phyloP scores from a whole-genome alignment of 768 basidiomycete species.

The Plicaturopsis crispa region DNA sequence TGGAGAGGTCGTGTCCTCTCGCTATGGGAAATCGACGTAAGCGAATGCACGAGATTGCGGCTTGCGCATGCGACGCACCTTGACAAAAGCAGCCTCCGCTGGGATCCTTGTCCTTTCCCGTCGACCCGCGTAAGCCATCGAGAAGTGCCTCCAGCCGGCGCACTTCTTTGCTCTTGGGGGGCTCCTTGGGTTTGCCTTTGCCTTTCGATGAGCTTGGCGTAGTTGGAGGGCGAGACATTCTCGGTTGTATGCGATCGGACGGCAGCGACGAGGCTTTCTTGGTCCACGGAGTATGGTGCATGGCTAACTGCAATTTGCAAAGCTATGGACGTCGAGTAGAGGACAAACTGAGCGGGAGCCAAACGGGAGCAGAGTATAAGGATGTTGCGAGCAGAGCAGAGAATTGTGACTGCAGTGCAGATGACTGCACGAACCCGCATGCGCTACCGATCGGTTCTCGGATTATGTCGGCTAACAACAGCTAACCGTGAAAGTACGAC shows the following conservation, averaged over 20 bases:
- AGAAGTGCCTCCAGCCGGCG: conserved; percentile 38
- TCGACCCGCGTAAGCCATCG: conserved; percentile 24
- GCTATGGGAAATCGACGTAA: conserved; percentile 27
- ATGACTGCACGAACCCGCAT: too few relatives aligned
- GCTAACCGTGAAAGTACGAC: too few relatives aligned
- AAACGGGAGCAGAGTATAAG: not conserved
- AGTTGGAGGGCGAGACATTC: conserved; percentile 14
- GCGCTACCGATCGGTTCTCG: too few relatives aligned
- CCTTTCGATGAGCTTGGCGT: conserved; percentile 21
- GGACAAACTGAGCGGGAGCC: not conserved
- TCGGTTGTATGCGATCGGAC: conserved; percentile 46
- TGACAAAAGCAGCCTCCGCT: conserved; percentile 67
- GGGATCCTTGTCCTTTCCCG: conserved; percentile 38
- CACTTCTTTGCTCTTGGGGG: conserved; percentile 42
- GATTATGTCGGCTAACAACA: too few relatives aligned
- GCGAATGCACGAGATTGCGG: conserved; percentile 1
- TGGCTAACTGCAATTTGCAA: conserved; percentile 8
- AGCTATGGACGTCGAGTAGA: not conserved
- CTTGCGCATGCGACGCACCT: conserved; percentile 37
- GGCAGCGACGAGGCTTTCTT: conserved; percentile 37
- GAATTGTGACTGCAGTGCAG: too few relatives aligned
- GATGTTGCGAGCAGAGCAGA: too few relatives aligned
- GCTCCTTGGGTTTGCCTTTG: conserved; percentile 26
- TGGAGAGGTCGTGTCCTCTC: conserved; percentile 48
- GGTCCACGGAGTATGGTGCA: conserved; percentile 37